Evolutionary conservation across 139 green algal genomes (phyloP).

Genomic region (Chlorella sorokiniana): DNA sequence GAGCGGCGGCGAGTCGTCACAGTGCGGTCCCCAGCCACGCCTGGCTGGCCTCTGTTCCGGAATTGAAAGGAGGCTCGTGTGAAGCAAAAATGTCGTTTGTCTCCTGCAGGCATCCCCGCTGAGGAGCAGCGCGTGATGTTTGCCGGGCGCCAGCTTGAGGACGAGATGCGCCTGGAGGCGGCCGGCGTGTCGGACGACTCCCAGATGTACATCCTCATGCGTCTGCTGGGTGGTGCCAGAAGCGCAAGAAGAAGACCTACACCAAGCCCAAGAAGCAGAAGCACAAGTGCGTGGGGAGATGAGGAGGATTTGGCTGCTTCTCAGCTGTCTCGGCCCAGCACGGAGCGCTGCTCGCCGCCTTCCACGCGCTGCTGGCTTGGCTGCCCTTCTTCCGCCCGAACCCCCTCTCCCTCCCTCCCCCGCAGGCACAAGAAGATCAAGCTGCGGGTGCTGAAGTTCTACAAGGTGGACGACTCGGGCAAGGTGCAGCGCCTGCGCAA

Average conservation of each 20-base stretch:
- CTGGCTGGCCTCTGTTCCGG: too few species aligned
- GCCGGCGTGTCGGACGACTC: slow-evolving; percentile 83
- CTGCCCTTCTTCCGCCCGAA: not conserved
- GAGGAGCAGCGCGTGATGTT: slow-evolving; percentile 84
- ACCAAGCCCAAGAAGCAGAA: slow-evolving; percentile 99
- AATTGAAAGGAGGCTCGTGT: too few species aligned
- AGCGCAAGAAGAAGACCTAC: slow-evolving; percentile 99
- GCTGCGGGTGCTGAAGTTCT: slow-evolving; percentile 76
- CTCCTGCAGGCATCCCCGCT: slow-evolving; percentile 70
- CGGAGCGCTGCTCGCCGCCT: not conserved
- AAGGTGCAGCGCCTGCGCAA: slow-evolving; percentile 97
- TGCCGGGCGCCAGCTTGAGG: slow-evolving; percentile 80
- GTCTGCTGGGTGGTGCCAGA: slow-evolving; percentile 96
- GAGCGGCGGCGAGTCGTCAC: slow-evolving; percentile 22
- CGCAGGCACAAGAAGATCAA: slow-evolving; percentile 95
- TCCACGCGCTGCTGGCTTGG: not conserved
- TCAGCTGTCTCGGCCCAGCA: too few species aligned
- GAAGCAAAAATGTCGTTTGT: too few species aligned
- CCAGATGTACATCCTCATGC: slow-evolving; percentile 81
- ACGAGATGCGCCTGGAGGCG: slow-evolving; percentile 57
- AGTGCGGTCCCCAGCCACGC: not conserved
- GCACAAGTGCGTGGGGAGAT: slow-evolving; percentile 76
- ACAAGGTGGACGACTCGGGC: slow-evolving; percentile 95
- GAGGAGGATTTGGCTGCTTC: too few species aligned
- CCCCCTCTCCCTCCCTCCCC: not conserved